Evolutionary conservation across 2,329 filamentous ascomycete genomes (phyloP), one percentile per base, ranked within the genome.

Genomic region (Fusarium anguioides): DNA sequence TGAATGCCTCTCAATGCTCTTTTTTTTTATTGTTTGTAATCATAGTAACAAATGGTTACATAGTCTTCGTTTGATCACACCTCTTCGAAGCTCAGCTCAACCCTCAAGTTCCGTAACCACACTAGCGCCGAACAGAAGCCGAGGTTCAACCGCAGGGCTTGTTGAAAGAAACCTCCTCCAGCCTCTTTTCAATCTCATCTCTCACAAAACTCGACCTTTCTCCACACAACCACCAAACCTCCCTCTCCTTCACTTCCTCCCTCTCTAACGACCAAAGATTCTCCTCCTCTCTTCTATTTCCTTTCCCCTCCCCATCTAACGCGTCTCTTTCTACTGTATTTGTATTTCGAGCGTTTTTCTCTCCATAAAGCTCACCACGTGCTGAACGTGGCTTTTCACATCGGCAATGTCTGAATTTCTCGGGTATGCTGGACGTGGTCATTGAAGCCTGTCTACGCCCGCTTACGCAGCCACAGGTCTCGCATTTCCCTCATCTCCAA

Each of bases 401-500:
- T 60, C 62, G 72, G 74, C 74, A 75, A 87, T 87, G 85, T 87
- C 85, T 79, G 85, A 87, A 81, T 87, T 87, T 76, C 80, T 87
- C 75, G 85, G 85, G 85, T 87, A 81, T 68, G 82, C 75, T 69
- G 55, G 62, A 69, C 68, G 61, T 67, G 66, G 68, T 67, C 66
- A 60, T 64, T 66, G 57, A 63, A 58, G 60, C 68, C 68, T 74
- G 68, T 71, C 74, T 72, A 69, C 70, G 70, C 68, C 70, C 73
- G 73, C 76, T 79, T 68, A 78, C 75, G 60, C 57, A 56, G 39
- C 48, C 59, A 73, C 80, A 94, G 93, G 82, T 92, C 94, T 81
- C 91, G 92, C 79, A 97, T 97, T 85, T 97, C 94, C 66, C 89
- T 97, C 82, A 96, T 97, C 81, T 97, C 94, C 64, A 96, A 95